These are phyloP conservation scores for Fusarium subtropicale DNA, from an alignment of 2,329 filamentous ascomycete species.

Conservation along the genomic window DNA sequence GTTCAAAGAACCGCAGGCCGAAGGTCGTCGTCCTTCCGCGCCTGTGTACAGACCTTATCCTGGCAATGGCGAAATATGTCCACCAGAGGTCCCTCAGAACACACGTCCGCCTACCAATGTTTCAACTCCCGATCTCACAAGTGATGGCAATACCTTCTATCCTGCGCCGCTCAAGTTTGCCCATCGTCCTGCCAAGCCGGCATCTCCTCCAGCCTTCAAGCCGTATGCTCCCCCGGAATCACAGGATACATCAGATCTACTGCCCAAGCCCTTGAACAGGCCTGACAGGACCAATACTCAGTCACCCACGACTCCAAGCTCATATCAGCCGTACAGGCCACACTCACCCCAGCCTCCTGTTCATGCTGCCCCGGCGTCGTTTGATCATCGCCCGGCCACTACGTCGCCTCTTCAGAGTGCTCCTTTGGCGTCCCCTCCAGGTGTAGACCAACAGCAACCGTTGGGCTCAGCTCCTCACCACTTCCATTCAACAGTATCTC, in stretches of 20 bases:
- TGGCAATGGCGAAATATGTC: constrained; percentile 16
- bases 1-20: constrained; percentile 3
- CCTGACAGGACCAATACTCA: constrained; percentile 37
- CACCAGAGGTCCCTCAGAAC: constrained; percentile 28
- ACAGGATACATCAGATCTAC: constrained; percentile 24
- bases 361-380: constrained; percentile 7
- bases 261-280: constrained; percentile 14
- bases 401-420: constrained; percentile 14
- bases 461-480: constrained; percentile 42
- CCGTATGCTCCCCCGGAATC: constrained; percentile 46
- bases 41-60: constrained; percentile 37
- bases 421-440: constrained; percentile 15
- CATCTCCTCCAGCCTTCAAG: constrained; percentile 43
- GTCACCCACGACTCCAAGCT: constrained; percentile 36
- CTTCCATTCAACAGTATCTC: constrained; percentile 27
- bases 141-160: constrained; percentile 32
- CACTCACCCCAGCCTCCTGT: constrained; percentile 32
- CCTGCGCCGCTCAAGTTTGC: constrained; percentile 47
- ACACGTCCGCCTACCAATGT: constrained; percentile 27
- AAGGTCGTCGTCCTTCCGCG: constrained; percentile 19
- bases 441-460: constrained; percentile 23
- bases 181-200: constrained; percentile 41
- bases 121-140: constrained; percentile 26
- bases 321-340: constrained; percentile 50
- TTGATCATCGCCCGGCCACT: constrained; percentile 14